Conservation (phyloP, 116 monocot genomes). For the Papilionanthe hybrid region DNA sequence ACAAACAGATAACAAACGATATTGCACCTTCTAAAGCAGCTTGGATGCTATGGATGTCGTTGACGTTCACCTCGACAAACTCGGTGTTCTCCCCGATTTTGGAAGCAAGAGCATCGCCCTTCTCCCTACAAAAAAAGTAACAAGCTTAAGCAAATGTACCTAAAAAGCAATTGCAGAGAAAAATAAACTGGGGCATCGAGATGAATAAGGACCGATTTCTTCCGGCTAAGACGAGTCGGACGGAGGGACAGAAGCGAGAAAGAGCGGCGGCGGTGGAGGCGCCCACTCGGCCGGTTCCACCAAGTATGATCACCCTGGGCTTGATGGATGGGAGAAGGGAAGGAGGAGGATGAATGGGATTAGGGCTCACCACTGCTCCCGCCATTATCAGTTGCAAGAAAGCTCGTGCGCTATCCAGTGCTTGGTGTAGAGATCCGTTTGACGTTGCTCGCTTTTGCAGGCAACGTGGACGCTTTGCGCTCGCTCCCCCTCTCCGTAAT, state of each 20-base stretch:
- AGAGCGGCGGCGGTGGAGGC: conserved; percentile 53
- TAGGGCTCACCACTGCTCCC: conserved; percentile 13
- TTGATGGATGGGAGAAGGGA: neutral
- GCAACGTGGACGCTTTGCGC: too few species aligned
- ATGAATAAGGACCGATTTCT: conserved; percentile 29
- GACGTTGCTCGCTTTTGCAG: too few species aligned
- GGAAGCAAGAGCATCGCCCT: conserved; percentile 55
- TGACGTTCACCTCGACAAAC: conserved; percentile 70
- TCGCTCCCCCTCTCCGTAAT: too few species aligned
- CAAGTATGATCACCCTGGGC: conserved; percentile 42
- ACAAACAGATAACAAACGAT: neutral
- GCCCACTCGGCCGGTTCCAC: conserved; percentile 56
- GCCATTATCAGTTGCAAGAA: conserved; percentile 14
- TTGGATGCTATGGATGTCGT: conserved; percentile 17
- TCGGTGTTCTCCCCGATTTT: conserved; percentile 55
- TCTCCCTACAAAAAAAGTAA: conserved; percentile 36
- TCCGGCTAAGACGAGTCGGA: conserved; percentile 34
- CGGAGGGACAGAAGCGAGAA: conserved; percentile 36
- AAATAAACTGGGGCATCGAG: neutral
- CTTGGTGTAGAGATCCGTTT: neutral
- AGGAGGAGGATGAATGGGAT: neutral
- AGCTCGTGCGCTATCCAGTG: neutral
- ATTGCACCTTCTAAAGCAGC: conserved; percentile 41
- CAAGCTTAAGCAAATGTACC: neutral
- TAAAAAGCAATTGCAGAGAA: neutral